Evolutionary conservation across 192 early-diverging fungal species (phyloP), one percentile per base, ranked within the genome.

Genomic region (Dissophora globulifera): DNA sequence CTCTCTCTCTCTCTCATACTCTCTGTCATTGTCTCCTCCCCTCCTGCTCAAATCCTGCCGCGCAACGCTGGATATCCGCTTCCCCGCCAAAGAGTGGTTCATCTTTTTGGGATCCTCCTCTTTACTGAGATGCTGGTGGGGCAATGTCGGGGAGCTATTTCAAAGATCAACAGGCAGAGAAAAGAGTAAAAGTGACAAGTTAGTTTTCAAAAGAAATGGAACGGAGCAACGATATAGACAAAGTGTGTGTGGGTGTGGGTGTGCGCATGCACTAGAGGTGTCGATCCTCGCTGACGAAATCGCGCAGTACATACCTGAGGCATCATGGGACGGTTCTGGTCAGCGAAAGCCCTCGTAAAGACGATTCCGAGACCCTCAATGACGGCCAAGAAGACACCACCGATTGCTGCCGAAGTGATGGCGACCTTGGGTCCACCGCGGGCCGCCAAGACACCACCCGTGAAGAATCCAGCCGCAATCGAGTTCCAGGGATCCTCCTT

Each of bases 401-500:
- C 96, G 79, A 99, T 89, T 11, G 92, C 92, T 6, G 95, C 98
- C 23, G 93, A 95, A 29, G 71, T 69, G 22, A 80, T 20, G 26
- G 64, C 74, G 25, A 64, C 68, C 66, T 82, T 82, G 61, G 86
- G 85, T 45, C 91, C 93, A 62, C 88, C 91, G 67, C 98, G 90
- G 27, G 93, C 94, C 48, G 98, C 96, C 47, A 99, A 80, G 54
- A 97, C 85, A 10, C 94, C 98, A 43, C 98, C 97, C 1, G 98
- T 98, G 48, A 96, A 87, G 50, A 93, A 93, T 56, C 98, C 98
- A 19, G 93, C 92, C 48, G 90, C 82, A 60, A 99, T 99, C 12
- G 96, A 86, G 82, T 99, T 99, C 97, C 97, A 99, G 19, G 95
- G 91, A 83, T 99, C 98, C 71, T 99, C 98, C 90, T 97, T 98